Evolutionary conservation across 331 rosid genomes (phyloP), one percentile per base, ranked within the genome.

Genomic region (Cydonia oblonga): DNA sequence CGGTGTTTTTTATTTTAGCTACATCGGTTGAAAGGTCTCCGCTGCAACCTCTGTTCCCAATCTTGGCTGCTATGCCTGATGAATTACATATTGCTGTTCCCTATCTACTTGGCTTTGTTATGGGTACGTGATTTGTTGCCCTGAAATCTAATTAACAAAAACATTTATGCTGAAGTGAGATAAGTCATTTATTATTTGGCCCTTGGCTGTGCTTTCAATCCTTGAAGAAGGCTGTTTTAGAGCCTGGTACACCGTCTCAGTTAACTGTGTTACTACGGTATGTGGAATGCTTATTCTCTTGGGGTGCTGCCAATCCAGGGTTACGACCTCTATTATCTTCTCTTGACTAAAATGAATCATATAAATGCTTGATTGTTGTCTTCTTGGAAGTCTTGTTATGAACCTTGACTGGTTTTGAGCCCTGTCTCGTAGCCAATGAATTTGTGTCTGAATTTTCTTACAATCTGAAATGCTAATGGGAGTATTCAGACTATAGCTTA

Each of bases 11-110:
- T 33, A 64, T 68, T 85, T 57, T 76, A 95, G 99, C 97, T 67
- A 91, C 99, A 32, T 89, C 99, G 42, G 79, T 91, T 69, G 89
- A 84, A 62, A 79, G 88, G 86, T 95, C 97, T 79, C 97, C 81
- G 74, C 76, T 95, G 77, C 97, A 85, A 77, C 97, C 96, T 59
- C 69, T 90, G 75, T 79, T 95, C 73, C 99, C 97, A 20, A 16
- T 88, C 72, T 80, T 95, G 85, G 93, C 79, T 74, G 88, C 81
- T 76, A 54, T 87, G 78, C 99, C 99, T 46, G 87, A 83, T 14
- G 89, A 24, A 66, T 72, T 95, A 66, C 96, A 89, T 69, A 60
- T 35, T 6, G 19, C 87, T 25, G 82, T 95, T 81, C 97, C 96
- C 60, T 89, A 85, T 83, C 86, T 86, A 79, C 97, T 95, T 76